Conservation (phyloP, 2,329 filamentous ascomycete genomes). For the Penicillium sclerotiorum region DNA sequence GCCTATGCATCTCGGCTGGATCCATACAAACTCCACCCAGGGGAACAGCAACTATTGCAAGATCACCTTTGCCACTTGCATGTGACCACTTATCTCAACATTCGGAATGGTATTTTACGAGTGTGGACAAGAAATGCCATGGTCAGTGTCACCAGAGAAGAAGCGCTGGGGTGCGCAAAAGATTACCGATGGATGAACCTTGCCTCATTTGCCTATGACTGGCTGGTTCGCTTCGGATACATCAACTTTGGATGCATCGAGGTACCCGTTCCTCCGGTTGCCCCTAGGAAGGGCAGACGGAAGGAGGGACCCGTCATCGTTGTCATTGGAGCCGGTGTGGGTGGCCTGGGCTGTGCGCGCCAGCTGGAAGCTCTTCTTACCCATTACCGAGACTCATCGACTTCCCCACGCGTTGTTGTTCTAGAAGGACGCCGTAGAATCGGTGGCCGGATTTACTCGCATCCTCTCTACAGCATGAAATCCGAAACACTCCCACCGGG, state of each 20-base stretch:
- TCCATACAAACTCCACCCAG: conserved; percentile 81
- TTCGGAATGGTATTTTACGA: conserved; percentile 89
- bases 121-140: conserved; percentile 88
- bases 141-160: conserved; percentile 76
- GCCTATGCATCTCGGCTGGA: conserved; percentile 88
- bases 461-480: conserved; percentile 64
- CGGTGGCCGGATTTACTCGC: conserved; percentile 92
- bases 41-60: conserved; percentile 79
- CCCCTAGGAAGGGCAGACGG: conserved; percentile 45
- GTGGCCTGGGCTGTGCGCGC: conserved; percentile 86
- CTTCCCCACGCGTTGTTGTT: conserved; percentile 71
- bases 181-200: conserved; percentile 87
- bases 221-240: conserved; percentile 86
- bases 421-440: conserved; percentile 86
- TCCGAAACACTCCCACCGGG: conserved; percentile 53
- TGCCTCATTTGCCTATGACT: conserved; percentile 86
- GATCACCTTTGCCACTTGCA: conserved; percentile 83
- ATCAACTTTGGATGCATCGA: conserved; percentile 95
- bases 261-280: conserved; percentile 54
- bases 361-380: conserved; percentile 84
- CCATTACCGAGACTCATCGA: conserved; percentile 73
- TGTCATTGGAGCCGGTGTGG: conserved; percentile 91
- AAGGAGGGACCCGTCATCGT: conserved; percentile 71
- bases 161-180: conserved; percentile 87
- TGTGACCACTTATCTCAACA: conserved; percentile 93